A percentile compares a stretch with the other conserved stretches of the same genome.
Conservation (phyloP, 176 grass and related monocot species). For the Eragrostis nindensis region DNA sequence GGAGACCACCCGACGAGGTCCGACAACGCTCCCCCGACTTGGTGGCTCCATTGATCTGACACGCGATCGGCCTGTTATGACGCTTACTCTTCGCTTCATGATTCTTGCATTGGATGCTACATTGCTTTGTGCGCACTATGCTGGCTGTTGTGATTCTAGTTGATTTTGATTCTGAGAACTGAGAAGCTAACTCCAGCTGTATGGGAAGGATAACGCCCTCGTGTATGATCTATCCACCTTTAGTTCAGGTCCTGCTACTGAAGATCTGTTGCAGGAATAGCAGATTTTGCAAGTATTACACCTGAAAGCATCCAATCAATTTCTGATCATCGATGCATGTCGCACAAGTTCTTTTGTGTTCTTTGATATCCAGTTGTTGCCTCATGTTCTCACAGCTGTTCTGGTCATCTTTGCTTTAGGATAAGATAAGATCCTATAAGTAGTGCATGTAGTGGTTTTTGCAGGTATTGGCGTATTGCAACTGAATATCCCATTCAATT, state of each 20-base stretch:
- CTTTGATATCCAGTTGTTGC: neutral
- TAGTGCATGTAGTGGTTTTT: neutral
- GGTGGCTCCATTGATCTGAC: slow-evolving; percentile 54
- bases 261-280: neutral
- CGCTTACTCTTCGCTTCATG: slow-evolving; percentile 13
- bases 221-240: neutral
- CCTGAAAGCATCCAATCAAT: neutral
- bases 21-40: slow-evolving; percentile 41
- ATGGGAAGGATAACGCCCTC: neutral
- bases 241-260: neutral
- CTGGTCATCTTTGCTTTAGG: neutral
- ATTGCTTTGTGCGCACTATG: slow-evolving; percentile 5
- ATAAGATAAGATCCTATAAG: neutral
- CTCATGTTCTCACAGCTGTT: neutral
- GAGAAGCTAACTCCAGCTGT: neutral
- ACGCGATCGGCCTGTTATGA: neutral
- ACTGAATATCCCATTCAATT: neutral
- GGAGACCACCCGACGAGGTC: slow-evolving; percentile 1
- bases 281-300: neutral
- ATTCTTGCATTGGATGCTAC: slow-evolving; percentile 18
- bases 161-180: neutral
- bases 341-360: neutral
- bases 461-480: neutral
- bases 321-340: slow-evolving; percentile 5
- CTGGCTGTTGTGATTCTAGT: slow-evolving; percentile 1